phyloP scores from a whole-genome alignment of 2,329 filamentous ascomycete genomes.

The Alternaria hordeiaustralica region DNA sequence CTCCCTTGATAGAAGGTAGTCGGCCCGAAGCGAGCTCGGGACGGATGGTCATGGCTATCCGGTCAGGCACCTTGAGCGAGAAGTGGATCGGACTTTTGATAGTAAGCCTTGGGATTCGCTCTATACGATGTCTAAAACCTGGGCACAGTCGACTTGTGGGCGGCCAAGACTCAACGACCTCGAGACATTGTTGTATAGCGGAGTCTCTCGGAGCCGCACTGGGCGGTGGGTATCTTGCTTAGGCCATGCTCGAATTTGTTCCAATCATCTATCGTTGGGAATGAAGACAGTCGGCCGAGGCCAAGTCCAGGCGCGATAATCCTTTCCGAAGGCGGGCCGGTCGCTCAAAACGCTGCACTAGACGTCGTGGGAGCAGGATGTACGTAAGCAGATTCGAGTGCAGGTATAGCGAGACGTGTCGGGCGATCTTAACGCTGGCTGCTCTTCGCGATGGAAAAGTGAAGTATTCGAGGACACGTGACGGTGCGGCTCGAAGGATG shows the following conservation, averaged over 20 bases:
- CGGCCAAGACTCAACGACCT: not conserved
- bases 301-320: not conserved
- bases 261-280: not conserved
- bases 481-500: not conserved
- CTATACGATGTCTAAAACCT: not conserved
- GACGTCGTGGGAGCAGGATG: not conserved
- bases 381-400: not conserved
- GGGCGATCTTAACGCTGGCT: not conserved
- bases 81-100: not conserved
- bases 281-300: not conserved
- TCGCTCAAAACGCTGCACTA: not conserved
- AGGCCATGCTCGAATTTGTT: not conserved
- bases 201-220: not conserved
- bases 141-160: not conserved
- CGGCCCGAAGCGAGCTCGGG: not conserved
- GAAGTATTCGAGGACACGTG: not conserved
- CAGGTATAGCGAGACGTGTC: fast-evolving
- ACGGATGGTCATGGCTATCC: not conserved
- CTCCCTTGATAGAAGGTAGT: not conserved
- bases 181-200: not conserved
- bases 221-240: not conserved
- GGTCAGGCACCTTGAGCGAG: not conserved
- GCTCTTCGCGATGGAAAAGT: not conserved
- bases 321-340: not conserved
- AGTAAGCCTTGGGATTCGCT: not conserved